phyloP scores from a whole-genome alignment of 2,329 filamentous ascomycete genomes.

The Arthroderma sp. region DNA sequence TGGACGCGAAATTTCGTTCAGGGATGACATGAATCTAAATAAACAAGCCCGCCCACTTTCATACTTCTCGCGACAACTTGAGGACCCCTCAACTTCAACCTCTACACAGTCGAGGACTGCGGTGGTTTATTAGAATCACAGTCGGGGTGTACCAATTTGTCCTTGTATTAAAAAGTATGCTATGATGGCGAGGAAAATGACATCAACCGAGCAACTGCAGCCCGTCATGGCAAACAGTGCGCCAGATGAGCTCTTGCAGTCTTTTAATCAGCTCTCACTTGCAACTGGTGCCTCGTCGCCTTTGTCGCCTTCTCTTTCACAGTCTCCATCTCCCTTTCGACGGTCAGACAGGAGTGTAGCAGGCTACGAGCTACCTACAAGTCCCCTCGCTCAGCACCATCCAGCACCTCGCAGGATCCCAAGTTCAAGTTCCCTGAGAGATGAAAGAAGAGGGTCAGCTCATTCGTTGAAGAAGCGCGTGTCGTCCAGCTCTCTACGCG shows the following conservation, averaged over 20 bases:
- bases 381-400: constrained; percentile 1
- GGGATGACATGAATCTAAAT: too few relatives aligned
- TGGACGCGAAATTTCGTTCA: too few relatives aligned
- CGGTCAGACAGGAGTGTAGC: not conserved
- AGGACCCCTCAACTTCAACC: too few relatives aligned
- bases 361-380: constrained; percentile 3
- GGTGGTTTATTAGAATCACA: too few relatives aligned
- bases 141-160: too few relatives aligned
- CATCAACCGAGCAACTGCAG: constrained; percentile 4
- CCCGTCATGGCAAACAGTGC: constrained; percentile 5
- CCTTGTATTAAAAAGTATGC: too few relatives aligned
- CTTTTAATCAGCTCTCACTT: constrained; percentile 7
- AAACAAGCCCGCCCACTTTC: too few relatives aligned
- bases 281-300: not conserved
- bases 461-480: constrained; percentile 26
- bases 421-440: constrained; percentile 24
- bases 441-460: constrained; percentile 24
- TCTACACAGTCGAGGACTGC: too few relatives aligned
- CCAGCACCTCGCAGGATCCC: constrained; percentile 19
- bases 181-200: not conserved
- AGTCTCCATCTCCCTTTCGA: constrained; percentile 2
- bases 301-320: constrained; percentile 2
- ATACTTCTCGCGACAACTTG: too few relatives aligned
- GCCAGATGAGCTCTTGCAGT: constrained; percentile 1
- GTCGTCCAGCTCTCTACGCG: constrained; percentile 27